These are phyloP conservation scores for Xylariaceae sp. DNA, from an alignment of 2,329 filamentous ascomycete genomes.

Conservation along the genomic window DNA sequence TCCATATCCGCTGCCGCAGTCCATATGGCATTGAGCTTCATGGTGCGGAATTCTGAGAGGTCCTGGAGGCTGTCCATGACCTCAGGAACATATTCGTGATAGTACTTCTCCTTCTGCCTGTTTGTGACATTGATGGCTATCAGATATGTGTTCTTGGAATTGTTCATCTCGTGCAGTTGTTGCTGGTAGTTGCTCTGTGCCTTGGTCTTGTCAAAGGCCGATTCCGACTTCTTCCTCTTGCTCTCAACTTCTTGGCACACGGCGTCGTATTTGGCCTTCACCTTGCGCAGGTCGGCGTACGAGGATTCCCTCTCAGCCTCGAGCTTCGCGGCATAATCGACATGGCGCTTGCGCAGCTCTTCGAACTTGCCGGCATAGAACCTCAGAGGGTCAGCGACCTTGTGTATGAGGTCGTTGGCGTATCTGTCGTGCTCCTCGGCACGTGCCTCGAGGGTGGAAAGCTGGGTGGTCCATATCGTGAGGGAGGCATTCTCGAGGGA, in stretches of 20 bases:
- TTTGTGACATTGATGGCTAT: slow-evolving; percentile 96
- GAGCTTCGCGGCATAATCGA: slow-evolving; percentile 80
- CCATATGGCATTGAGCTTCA: slow-evolving; percentile 83
- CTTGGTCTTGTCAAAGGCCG: slow-evolving; percentile 89
- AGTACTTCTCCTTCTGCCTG: slow-evolving; percentile 95
- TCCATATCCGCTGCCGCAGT: slow-evolving; percentile 72
- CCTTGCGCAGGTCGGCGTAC: slow-evolving; percentile 80
- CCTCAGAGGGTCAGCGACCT: slow-evolving; percentile 83
- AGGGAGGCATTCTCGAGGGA: slow-evolving; percentile 94
- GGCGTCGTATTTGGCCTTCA: slow-evolving; percentile 86
- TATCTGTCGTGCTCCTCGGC: slow-evolving; percentile 86
- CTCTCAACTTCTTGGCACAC: slow-evolving; percentile 92
- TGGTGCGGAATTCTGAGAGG: slow-evolving; percentile 79
- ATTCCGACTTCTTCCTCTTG: slow-evolving; percentile 89
- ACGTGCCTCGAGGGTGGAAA: slow-evolving; percentile 80
- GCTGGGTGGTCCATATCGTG: slow-evolving; percentile 92
- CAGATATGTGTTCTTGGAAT: slow-evolving; percentile 95
- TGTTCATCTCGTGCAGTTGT: slow-evolving; percentile 91
- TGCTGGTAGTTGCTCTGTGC: slow-evolving; percentile 88
- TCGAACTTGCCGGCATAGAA: slow-evolving; percentile 69
- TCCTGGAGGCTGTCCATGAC: slow-evolving; percentile 90
- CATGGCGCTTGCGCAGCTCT: slow-evolving; percentile 84
- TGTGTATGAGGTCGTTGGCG: slow-evolving; percentile 66
- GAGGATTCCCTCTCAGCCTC: slow-evolving; percentile 81
- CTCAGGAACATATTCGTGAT: slow-evolving; percentile 93